A percentile compares a stretch with the other conserved stretches of the same genome.
Conservation (phyloP, 2,329 filamentous ascomycete species). For the Fulvia fulva region DNA sequence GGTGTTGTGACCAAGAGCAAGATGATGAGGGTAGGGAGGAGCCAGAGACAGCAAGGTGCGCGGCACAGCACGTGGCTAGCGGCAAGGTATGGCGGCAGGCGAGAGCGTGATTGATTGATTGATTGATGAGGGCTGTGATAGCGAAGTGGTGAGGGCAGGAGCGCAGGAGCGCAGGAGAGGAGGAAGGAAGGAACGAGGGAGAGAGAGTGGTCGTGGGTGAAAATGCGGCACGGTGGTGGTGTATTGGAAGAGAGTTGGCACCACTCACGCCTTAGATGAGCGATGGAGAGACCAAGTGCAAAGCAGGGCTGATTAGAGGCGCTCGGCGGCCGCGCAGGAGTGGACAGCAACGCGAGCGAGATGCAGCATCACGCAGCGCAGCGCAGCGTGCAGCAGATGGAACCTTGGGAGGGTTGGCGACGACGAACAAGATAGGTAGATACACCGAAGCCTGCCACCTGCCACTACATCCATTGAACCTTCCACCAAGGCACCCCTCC, state of each 20-base stretch:
- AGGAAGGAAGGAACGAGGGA: not conserved
- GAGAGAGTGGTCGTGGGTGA: not conserved
- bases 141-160: not conserved
- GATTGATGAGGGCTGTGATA: not conserved
- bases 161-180: not conserved
- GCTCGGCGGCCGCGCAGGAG: not conserved
- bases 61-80: not conserved
- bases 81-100: not conserved
- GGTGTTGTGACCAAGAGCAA: not conserved
- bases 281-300: not conserved
- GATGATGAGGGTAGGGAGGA: not conserved
- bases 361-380: no score
- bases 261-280: not conserved
- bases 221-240: not conserved
- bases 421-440: no score
- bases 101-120: not conserved
- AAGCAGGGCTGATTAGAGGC: not conserved
- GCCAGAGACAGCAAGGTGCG: conserved; percentile 1
- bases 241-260: not conserved
- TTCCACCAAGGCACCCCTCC: no score
- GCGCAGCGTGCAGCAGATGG: not conserved
- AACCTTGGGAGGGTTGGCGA: no score
- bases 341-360: no score
- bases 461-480: not conserved
- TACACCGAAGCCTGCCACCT: not conserved